Percentiles rank a stretch among this genome's conserved stretches.
Conservation (phyloP, 2,329 filamentous ascomycete genomes). For the Sporothrix inflata region DNA sequence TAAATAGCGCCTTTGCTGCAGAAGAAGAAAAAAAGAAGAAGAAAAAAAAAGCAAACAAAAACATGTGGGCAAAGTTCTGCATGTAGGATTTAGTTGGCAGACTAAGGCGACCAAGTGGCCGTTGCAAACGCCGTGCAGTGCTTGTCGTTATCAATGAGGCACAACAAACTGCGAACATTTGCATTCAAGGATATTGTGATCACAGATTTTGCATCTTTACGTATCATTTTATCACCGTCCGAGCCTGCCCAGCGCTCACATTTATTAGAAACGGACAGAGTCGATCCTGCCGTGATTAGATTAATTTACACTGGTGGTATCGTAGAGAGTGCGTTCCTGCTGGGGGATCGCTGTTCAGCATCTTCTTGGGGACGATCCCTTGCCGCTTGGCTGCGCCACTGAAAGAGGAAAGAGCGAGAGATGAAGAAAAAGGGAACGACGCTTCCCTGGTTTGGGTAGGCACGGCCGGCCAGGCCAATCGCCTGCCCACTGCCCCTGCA, state of each 20-base stretch:
- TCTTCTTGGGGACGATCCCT: not conserved
- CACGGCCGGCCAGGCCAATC: not conserved
- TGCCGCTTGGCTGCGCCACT: conserved; percentile 2
- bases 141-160: not conserved
- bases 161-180: not conserved
- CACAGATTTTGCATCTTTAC: not conserved
- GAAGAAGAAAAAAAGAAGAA: not conserved
- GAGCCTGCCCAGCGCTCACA: not conserved
- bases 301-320: not conserved
- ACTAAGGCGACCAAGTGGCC: not conserved
- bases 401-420: not conserved
- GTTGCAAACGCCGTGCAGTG: not conserved
- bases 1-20: not conserved
- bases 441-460: conserved; percentile 4
- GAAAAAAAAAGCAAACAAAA: not conserved
- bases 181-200: not conserved
- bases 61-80: not conserved
- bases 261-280: not conserved
- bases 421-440: not conserved
- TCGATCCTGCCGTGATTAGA: not conserved
- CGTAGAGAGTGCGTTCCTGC: not conserved
- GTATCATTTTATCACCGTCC: not conserved
- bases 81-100: not conserved
- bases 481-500: conserved; percentile 6
- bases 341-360: not conserved